Base-by-base conservation (phyloP, 495 filamentous ascomycete species). In the Trichoderma gamsii region DNA sequence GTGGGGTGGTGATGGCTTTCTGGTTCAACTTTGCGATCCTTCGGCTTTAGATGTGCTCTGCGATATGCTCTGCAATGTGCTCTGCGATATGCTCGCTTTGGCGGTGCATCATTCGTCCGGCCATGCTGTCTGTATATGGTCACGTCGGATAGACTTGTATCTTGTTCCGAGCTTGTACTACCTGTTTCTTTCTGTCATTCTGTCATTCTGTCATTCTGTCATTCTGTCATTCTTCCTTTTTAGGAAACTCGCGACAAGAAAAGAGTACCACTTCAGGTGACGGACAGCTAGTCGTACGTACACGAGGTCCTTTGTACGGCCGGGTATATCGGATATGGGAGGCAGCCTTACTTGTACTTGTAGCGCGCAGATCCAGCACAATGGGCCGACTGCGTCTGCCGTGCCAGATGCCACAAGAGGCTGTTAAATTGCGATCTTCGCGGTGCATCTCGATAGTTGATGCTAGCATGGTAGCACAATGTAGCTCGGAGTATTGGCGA, bases 351-450 rank as follows among this genome's bases (percentile, higher is more conserved):
- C 44, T 38, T 38, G 35, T 38, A 38, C 35, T 38, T 38, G 35
- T 18, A 32, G 27, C 56, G 11, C 27, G 27, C 27, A 13, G 56
- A 61, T 61, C 56, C 56, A 61, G 3, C 23, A 61, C 25, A 52
- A 21, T 52, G 49, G 49, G 49, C 49, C 49, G 49, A 52, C 2
- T 52, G 18, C n/a, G 18, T 61, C 8, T 21, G 15, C 8, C 13
- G 56, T 32, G 56, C 9, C 23, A 23, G 11, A 61, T n/a, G 51
- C 51, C 51, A 56, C 51, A 61, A 3, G 49, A 18, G 7, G 18
- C 49, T 9, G 49, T 21, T n/a, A 52, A 52, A 52, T 52, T 52
- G 49, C 18, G 49, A 52, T 52, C 49, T 52, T 52, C 27, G 25
- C 16, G 23, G 56, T 61, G 25, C 56, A n/a, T 61, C 56, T 61